A percentile compares a stretch with the other conserved stretches of the same genome.
These are phyloP conservation scores for Penicillium sp. DNA, from an alignment of 2,329 filamentous ascomycete genomes.

Conservation along the genomic window DNA sequence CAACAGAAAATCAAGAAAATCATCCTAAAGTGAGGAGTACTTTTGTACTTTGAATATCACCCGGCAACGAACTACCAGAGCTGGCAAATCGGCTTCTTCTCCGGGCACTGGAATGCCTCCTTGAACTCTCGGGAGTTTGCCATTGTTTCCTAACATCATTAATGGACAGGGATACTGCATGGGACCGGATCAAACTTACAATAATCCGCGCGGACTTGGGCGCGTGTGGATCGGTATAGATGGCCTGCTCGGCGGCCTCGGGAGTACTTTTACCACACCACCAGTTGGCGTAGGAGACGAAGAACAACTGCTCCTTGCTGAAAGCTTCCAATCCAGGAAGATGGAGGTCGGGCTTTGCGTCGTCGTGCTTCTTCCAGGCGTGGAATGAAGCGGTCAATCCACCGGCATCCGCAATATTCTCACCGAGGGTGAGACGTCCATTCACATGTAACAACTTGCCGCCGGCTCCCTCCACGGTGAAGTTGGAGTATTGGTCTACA, in stretches of 20 bases:
- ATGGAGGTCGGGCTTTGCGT: constrained; percentile 50
- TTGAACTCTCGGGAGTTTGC: constrained; percentile 67
- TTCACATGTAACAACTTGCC: constrained; percentile 61
- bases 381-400: constrained; percentile 63
- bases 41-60: neutral
- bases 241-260: constrained; percentile 56
- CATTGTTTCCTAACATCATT: constrained; percentile 52
- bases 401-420: constrained; percentile 72
- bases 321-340: constrained; percentile 64
- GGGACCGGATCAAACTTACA: constrained; percentile 26
- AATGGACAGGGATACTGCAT: neutral
- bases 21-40: neutral
- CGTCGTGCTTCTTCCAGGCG: constrained; percentile 63
- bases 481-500: constrained; percentile 65
- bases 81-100: constrained; percentile 66
- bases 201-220: constrained; percentile 61
- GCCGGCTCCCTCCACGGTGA: constrained; percentile 57
- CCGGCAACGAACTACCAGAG: constrained; percentile 57
- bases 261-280: constrained; percentile 67
- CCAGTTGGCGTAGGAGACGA: constrained; percentile 62
- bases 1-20: neutral
- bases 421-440: constrained; percentile 62
- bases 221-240: constrained; percentile 66
- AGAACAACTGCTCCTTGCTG: constrained; percentile 68
- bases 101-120: constrained; percentile 65